Percentiles rank a stretch among this genome's conserved stretches.
Evolutionary conservation across 2,329 filamentous ascomycete species (phyloP).

Genomic region (Capronia americana): DNA sequence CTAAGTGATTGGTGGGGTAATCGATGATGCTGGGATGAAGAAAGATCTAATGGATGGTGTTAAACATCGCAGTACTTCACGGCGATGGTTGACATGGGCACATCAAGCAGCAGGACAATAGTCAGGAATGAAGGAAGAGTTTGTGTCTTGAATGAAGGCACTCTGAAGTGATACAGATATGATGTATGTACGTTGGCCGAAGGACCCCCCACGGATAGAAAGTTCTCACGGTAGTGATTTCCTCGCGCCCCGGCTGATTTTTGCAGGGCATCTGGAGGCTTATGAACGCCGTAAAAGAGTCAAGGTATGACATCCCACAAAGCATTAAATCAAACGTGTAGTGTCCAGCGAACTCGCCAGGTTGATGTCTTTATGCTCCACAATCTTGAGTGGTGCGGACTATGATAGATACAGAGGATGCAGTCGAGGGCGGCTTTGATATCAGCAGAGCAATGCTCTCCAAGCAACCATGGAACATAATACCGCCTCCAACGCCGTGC

Average conservation of each 20-base stretch:
- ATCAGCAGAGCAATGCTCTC: neutral
- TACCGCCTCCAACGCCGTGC: slow-evolving; percentile 34
- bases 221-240: neutral
- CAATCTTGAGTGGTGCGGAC: neutral
- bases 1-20: neutral
- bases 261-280: neutral
- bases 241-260: neutral
- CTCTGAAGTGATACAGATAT: slow-evolving; percentile 7
- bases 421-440: neutral
- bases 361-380: neutral
- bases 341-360: neutral
- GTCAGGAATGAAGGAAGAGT: neutral
- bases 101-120: neutral
- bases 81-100: neutral
- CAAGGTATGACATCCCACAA: neutral
- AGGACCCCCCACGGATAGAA: neutral
- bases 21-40: neutral
- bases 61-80: neutral
- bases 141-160: neutral
- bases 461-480: slow-evolving; percentile 14
- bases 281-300: neutral
- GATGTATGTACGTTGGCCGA: neutral
- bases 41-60: neutral
- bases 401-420: neutral
- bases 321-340: neutral